These are phyloP conservation scores for Polygonum maritimum DNA, from an alignment of 148 eudicot genomes.

Conservation along the genomic window DNA sequence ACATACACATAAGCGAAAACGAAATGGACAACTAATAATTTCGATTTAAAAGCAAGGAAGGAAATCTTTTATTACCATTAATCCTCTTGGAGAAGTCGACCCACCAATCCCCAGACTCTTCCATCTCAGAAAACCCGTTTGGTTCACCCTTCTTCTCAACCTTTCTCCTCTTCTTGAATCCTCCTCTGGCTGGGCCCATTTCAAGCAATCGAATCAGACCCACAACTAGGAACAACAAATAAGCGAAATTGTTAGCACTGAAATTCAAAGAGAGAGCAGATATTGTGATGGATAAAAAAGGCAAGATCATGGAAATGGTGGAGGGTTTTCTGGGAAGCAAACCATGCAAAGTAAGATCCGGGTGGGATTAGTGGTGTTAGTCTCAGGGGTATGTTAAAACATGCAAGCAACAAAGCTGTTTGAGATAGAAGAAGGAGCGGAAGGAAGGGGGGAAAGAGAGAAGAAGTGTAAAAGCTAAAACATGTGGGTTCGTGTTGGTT, in stretches of 20 bases:
- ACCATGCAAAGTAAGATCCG: conserved; percentile 12
- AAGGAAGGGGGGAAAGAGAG: neutral
- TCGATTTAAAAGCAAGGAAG: neutral
- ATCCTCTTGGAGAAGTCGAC: conserved; percentile 32
- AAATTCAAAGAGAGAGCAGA: conserved; percentile 2
- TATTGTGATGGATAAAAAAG: neutral
- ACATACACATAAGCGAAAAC: neutral
- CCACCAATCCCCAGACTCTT: conserved; percentile 51
- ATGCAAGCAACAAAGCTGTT: conserved; percentile 9
- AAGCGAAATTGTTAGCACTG: neutral
- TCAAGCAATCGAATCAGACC: conserved; percentile 32
- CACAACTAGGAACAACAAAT: conserved; percentile 14
- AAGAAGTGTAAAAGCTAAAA: conserved; percentile 6
- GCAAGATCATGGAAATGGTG: conserved; percentile 10
- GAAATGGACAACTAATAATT: neutral
- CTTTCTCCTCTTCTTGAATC: conserved; percentile 37
- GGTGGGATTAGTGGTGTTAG: neutral
- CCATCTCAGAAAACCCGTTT: conserved; percentile 32
- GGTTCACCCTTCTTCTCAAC: conserved; percentile 29
- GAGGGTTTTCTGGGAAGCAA: conserved; percentile 9
- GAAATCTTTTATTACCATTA: conserved; percentile 25
- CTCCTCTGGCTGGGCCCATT: conserved; percentile 51
- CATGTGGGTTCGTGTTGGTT: conserved; percentile 9
- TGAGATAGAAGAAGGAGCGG: conserved; percentile 7
- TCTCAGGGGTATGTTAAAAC: conserved; percentile 3